Conservation (phyloP, 306 rosid genomes). For the Malus fusca region DNA sequence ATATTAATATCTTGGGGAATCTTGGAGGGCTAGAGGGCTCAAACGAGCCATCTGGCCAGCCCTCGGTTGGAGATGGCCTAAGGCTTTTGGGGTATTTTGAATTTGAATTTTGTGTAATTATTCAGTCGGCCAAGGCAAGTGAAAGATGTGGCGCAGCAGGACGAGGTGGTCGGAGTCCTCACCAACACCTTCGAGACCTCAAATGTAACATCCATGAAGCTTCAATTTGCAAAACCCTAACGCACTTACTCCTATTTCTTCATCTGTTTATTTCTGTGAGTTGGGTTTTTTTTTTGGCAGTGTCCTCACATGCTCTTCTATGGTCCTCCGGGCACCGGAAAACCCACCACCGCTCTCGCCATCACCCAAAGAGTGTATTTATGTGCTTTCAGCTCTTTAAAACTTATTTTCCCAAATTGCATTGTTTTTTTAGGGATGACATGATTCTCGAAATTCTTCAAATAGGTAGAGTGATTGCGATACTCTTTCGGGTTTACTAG, state of each 20-base stretch:
- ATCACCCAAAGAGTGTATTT: conserved; percentile 25
- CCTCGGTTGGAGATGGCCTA: too few species aligned
- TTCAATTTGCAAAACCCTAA: neutral
- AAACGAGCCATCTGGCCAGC: too few species aligned
- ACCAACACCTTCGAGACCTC: conserved; percentile 85
- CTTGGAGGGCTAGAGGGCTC: too few species aligned
- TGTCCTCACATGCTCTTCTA: conserved; percentile 95
- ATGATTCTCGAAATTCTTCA: neutral
- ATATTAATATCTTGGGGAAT: too few species aligned
- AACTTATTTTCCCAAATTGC: neutral
- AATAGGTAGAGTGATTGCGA: neutral
- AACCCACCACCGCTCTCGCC: conserved; percentile 93
- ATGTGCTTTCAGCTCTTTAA: neutral
- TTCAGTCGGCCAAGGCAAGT: conserved; percentile 85
- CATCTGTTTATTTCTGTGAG: neutral
- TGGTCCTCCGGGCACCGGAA: conserved; percentile 93
- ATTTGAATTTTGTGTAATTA: neutral
- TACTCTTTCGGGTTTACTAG: neutral
- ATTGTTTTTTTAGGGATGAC: neutral
- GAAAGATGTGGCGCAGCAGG: conserved; percentile 90
- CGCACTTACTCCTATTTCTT: neutral
- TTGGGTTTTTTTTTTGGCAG: conserved; percentile 23
- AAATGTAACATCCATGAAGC: conserved; percentile 32
- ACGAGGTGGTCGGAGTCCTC: conserved; percentile 89
- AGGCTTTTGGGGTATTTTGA: neutral